Percentiles rank a stretch among this genome's conserved stretches.
Evolutionary conservation across 257 asterid species (phyloP).

Genomic region (Nicotiana obtusifolia): DNA sequence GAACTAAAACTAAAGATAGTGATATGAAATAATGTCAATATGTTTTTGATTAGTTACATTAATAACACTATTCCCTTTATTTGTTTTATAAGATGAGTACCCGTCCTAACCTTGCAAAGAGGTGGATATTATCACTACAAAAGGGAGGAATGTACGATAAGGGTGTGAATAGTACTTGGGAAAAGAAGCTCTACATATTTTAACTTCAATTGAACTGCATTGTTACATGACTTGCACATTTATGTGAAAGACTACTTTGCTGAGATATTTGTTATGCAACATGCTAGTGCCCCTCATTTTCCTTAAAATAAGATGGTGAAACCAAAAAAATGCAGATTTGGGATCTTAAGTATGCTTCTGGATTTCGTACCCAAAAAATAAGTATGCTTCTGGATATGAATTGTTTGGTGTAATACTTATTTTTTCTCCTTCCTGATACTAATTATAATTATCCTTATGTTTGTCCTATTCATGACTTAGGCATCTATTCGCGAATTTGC

Average conservation of each 20-base stretch:
- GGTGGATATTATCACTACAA: not conserved
- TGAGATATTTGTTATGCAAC: not conserved
- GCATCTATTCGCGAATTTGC: constrained; percentile 84
- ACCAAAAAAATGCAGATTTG: not conserved
- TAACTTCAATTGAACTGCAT: constrained; percentile 3
- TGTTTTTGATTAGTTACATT: not conserved
- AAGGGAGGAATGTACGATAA: not conserved
- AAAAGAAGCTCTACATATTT: not conserved
- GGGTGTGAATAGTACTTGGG: not conserved
- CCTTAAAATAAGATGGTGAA: not conserved
- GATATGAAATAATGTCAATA: not conserved
- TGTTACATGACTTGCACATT: not conserved
- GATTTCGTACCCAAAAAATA: not conserved
- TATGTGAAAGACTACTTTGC: not conserved
- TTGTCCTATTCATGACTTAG: constrained; percentile 35
- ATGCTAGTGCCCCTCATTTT: not conserved
- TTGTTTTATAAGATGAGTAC: not conserved
- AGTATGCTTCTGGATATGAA: not conserved
- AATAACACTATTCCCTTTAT: not conserved
- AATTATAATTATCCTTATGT: not conserved
- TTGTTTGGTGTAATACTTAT: not conserved
- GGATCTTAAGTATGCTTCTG: not conserved
- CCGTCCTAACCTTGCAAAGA: not conserved
- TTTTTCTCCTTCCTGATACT: not conserved
- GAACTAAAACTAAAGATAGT: not conserved